phyloP scores from a whole-genome alignment of 129 eudicot genomes.

The Artemisia annua region DNA sequence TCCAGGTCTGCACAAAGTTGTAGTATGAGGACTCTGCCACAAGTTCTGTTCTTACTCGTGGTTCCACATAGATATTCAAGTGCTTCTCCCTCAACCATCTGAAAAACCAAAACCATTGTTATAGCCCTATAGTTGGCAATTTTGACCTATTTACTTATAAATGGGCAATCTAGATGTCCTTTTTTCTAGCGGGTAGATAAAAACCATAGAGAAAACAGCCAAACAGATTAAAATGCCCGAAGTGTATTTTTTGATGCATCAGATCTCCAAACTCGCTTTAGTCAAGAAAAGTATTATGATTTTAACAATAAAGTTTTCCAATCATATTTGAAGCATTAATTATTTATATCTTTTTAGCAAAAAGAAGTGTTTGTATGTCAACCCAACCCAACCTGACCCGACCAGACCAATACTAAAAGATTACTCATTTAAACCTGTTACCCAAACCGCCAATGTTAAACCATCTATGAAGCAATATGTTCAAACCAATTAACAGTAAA shows the following conservation, averaged over 20 bases:
- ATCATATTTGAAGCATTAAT: too few relatives aligned
- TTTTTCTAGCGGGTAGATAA: not conserved
- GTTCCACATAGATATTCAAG: constrained; percentile 69
- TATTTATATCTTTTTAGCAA: too few relatives aligned
- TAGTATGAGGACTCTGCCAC: constrained; percentile 63
- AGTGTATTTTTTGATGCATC: not conserved
- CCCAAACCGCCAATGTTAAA: too few relatives aligned
- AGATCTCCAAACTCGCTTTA: not conserved
- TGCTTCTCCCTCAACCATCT: constrained; percentile 85
- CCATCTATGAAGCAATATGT: too few relatives aligned
- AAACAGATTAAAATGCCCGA: not conserved
- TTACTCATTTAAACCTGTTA: too few relatives aligned
- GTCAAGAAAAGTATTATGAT: not conserved
- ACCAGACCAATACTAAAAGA: too few relatives aligned
- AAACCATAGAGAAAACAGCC: not conserved
- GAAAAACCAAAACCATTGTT: not conserved
- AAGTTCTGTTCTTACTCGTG: constrained; percentile 78
- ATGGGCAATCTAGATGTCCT: not conserved
- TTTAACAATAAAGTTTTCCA: not conserved
- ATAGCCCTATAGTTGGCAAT: too few relatives aligned
- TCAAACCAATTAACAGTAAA: too few relatives aligned
- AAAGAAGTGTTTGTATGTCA: too few relatives aligned
- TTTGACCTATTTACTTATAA: constrained; percentile 3
- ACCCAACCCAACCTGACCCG: too few relatives aligned
- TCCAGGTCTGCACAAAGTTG: constrained; percentile 84